Base-by-base conservation (phyloP, 441 rosid genomes). In the Macaranga tanarius region DNA sequence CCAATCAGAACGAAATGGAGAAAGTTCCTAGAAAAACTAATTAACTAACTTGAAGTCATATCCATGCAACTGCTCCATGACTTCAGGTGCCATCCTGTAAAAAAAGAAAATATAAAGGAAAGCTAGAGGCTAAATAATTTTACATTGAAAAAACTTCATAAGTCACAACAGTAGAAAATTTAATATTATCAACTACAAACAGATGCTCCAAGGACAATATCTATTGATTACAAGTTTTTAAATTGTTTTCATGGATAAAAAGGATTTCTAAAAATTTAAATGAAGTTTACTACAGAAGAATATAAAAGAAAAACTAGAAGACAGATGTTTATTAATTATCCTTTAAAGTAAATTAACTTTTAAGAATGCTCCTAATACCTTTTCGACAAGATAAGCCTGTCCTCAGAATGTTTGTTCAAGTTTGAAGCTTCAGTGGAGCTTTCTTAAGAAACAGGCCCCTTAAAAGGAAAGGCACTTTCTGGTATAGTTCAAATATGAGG, bases 51-150 rank as follows among this genome's bases (percentile, higher is more conserved):
- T 95, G 86, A 92, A 91, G 79, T 95, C 97, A 86, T 95, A 95
- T 74, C 99, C 99, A 73, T 91, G 96, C 70, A 95, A 67, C 86
- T 95, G 99, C 85, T 95, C 98, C 99, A 95, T 88, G 79, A 95
- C 99, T 85, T 95, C 99, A 71, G 99, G 99, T 50, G 99, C 99
- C 99, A 95, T 95, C 99, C 99, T 95, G 79, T 71, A 75, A 80
- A 42, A 31, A 52, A 80, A 26, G 66, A 55, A 69, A 73, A 73
- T n/a, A 65, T 54, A 5, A 47, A 62, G 67, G 38, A 69, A 62
- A 42, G 44, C 5, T 5, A 20, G 25, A 73, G 52, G 57, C 47
- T 67, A 66, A 72, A 48, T 31, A 56, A 25, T 19, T 28, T 26
- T 45, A 60, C 1, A 3, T 15, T 34, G 17, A n/a, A 22, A 45